Base-by-base conservation (phyloP, 768 basidiomycete species). In the Phylloporus sp. region DNA sequence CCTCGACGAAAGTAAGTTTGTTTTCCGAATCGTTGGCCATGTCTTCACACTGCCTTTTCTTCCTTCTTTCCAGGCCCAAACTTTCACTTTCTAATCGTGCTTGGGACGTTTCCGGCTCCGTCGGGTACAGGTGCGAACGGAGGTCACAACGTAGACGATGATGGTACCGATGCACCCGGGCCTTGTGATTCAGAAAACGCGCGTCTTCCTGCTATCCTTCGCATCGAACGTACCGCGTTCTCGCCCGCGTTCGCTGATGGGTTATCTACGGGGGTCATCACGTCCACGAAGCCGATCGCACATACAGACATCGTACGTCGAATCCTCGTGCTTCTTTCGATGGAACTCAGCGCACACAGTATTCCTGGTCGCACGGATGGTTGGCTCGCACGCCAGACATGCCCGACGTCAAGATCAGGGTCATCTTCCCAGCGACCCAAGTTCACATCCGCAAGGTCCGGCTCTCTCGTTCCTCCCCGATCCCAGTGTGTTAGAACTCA, bases 351-450 rank as follows among this genome's bases (percentile, higher is more conserved):
- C n/a, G n/a, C n/a, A n/a, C 21, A 9, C 55, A 93, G 90, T 95
- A 95, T 66, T 74, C 81, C 13, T 93, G 89, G 84, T 64, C 82
- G 27, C 79, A 86, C 48, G 90, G 76, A 3, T 91, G 86, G 82
- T 59, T 88, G n/a, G 53, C 58, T 50, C 58, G n/a, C 53, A 59
- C 14, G 31, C 53, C 50, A 32, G 68, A 60, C 32, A 22, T 60
- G 3, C 76, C 82, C 2, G 93, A 96, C 55, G 69, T 92, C 48
- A 90, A 90, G 68, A 77, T 98, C 54, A 87, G 82, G 50, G 71
- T 92, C 15, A 84, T 96, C 42, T 86, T 77, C 52, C 95, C 95
- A 14, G 91, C 91, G 2, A 97, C 91, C 0, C 87, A 92, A 8
- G 79, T 83, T 4, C 93, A 98, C 60, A 83, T 98, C 48, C 77